Conservation (phyloP, 2,329 filamentous ascomycete genomes). For the Aspergillus nomiae region DNA sequence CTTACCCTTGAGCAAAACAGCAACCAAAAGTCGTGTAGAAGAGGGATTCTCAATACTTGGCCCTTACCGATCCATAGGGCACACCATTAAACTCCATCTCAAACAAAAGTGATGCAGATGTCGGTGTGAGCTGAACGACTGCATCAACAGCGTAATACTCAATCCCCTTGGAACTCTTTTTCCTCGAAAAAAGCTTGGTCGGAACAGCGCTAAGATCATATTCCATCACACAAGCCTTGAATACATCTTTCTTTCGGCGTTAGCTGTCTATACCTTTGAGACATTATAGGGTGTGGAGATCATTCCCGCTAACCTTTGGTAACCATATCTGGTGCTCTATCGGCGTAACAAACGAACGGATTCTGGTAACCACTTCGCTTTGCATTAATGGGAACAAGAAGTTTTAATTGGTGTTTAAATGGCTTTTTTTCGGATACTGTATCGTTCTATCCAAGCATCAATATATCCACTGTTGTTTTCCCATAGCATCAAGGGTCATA, state of each 20-base stretch:
- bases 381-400: accelerated
- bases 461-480: background rate
- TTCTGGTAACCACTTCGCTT: background rate
- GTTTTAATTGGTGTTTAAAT: slow-evolving; percentile 8
- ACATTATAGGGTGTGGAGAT: background rate
- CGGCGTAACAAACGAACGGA: slow-evolving; percentile 6
- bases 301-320: background rate
- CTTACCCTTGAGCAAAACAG: too few relatives aligned
- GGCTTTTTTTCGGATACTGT: slow-evolving; percentile 12
- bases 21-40: too few relatives aligned
- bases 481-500: background rate
- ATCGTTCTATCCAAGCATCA: background rate
- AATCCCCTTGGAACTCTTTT: slow-evolving; percentile 12
- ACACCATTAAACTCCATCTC: slow-evolving; percentile 26
- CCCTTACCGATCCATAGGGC: slow-evolving; percentile 21
- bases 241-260: slow-evolving; percentile 5
- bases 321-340: background rate
- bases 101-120: slow-evolving; percentile 23
- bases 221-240: slow-evolving; percentile 15
- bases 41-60: slow-evolving; percentile 14
- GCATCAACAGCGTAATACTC: slow-evolving; percentile 13
- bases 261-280: background rate
- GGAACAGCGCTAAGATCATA: slow-evolving; percentile 22
- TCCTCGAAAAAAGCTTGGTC: slow-evolving; percentile 12
- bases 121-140: slow-evolving; percentile 18